Percentiles rank a stretch among this genome's conserved stretches.
phyloP scores from a whole-genome alignment of 306 rosid genomes.

The Vachellia pachyceras region DNA sequence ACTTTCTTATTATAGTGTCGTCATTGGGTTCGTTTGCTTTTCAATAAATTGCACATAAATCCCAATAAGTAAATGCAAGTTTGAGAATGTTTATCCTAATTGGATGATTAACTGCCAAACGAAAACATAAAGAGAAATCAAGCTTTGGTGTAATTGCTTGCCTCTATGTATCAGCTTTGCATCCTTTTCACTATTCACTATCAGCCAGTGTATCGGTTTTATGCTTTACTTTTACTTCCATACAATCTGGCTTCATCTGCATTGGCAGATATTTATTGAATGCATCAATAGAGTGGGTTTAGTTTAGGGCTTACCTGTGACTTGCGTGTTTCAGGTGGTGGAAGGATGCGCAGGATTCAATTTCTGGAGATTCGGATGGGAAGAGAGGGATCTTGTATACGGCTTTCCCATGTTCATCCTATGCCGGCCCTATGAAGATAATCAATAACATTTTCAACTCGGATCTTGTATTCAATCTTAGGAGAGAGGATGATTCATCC shows the following conservation, averaged over 20 bases:
- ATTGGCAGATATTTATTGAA: conserved; percentile 32
- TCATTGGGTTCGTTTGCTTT: conserved; percentile 13
- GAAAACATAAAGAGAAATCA: background rate
- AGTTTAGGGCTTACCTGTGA: conserved; percentile 27
- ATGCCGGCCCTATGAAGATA: conserved; percentile 86
- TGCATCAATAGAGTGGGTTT: conserved; percentile 18
- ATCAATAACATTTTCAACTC: conserved; percentile 85
- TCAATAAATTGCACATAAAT: conserved; percentile 17
- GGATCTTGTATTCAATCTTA: conserved; percentile 79
- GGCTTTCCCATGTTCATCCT: conserved; percentile 64
- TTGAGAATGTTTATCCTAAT: conserved; percentile 35
- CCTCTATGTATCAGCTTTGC: background rate
- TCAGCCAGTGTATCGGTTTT: conserved; percentile 7
- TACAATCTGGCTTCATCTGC: conserved; percentile 56
- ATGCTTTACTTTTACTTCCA: conserved; percentile 14
- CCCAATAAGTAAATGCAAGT: conserved; percentile 22
- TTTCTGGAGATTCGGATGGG: conserved; percentile 60
- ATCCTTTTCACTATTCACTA: conserved; percentile 10
- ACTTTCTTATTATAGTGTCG: conserved; percentile 12
- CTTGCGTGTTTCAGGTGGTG: conserved; percentile 87
- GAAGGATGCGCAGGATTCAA: conserved; percentile 86
- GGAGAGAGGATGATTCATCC: conserved; percentile 72
- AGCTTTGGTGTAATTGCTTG: conserved; percentile 29
- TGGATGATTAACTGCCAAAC: conserved; percentile 7
- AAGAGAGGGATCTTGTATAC: conserved; percentile 67